Base-by-base conservation (phyloP, 192 early-diverging fungal species). In the Dissophora globulifera region DNA sequence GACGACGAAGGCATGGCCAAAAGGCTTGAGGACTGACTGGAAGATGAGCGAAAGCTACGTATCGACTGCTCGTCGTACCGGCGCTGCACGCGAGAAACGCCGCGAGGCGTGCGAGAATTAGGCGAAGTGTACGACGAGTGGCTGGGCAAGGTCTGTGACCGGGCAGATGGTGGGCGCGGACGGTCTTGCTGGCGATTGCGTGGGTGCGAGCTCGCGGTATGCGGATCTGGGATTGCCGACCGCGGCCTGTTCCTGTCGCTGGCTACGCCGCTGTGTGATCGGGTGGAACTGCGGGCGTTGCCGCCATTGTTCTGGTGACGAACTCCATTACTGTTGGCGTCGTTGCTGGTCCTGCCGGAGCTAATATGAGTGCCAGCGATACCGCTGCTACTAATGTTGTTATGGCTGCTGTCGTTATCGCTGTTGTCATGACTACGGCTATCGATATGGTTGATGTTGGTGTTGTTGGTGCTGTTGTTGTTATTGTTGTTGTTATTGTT, bases 11-110 rank as follows among this genome's bases (percentile, higher is more conserved):
- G 55, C 13, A 31, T 35, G 12, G 53, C 53, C 19, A 66, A 29
- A 19, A 66, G 42, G 13, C 63, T 56, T 3, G 63, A 66, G 12
- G 63, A 55, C 16, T 53, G 51, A 49, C 63, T 66, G 1, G 63
- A 66, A n/a, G 43, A 32, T 6, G 62, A 56, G 1, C 63, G 41
- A 16, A 49, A 40, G 31, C 63, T 66, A 8, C 63, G 63, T 15
- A 66, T 56, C 19, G 63, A 66, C 25, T 66, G 63, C 19, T 66
- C 63, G 23, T 66, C 63, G 29, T 66, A 48, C 22, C 38, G 26
- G n/a, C 63, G 51, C 32, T 66, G 63, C 4, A 56, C 53, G 26
- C 53, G 51, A 30, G 52, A 56, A 0, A 54, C 27, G n/a, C 63
- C 63, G n/a, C 63, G 63, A 13, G 63, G 45, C 4, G 53, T 47